These are phyloP conservation scores for Sporothrix dimorphospora DNA, from an alignment of 2,329 filamentous ascomycete species.

Conservation along the genomic window DNA sequence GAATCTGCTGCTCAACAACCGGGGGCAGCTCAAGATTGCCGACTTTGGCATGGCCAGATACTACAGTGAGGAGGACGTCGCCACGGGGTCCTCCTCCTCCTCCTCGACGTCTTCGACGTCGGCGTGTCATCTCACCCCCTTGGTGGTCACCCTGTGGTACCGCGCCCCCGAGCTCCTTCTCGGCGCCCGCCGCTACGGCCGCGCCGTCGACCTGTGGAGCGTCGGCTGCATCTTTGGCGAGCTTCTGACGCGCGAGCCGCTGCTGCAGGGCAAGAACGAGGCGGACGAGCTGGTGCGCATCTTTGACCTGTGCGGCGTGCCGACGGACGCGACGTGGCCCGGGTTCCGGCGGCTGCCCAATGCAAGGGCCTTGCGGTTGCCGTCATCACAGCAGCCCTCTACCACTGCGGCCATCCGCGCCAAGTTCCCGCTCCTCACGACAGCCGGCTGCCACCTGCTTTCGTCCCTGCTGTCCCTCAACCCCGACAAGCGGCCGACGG, in stretches of 20 bases:
- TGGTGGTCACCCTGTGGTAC: constrained; percentile 98
- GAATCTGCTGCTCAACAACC: constrained; percentile 93
- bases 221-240: constrained; percentile 95
- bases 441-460: constrained; percentile 72
- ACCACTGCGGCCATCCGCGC: constrained; percentile 65
- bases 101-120: neutral
- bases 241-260: constrained; percentile 77
- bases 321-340: constrained; percentile 82
- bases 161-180: constrained; percentile 88
- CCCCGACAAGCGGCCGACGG: constrained; percentile 70
- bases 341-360: constrained; percentile 85
- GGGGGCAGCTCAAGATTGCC: constrained; percentile 90
- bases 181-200: constrained; percentile 73
- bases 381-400: constrained; percentile 45
- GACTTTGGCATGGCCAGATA: constrained; percentile 98
- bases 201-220: constrained; percentile 91
- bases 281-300: constrained; percentile 87
- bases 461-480: constrained; percentile 73
- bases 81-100: neutral
- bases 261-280: constrained; percentile 89
- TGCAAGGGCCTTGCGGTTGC: constrained; percentile 75
- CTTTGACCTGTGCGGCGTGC: constrained; percentile 86
- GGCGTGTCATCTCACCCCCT: constrained; percentile 70
- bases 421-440: constrained; percentile 79
- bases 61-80: constrained; percentile 65